Conservation (phyloP, 176 grass and related monocot species). For the Aegilops umbellulata region DNA sequence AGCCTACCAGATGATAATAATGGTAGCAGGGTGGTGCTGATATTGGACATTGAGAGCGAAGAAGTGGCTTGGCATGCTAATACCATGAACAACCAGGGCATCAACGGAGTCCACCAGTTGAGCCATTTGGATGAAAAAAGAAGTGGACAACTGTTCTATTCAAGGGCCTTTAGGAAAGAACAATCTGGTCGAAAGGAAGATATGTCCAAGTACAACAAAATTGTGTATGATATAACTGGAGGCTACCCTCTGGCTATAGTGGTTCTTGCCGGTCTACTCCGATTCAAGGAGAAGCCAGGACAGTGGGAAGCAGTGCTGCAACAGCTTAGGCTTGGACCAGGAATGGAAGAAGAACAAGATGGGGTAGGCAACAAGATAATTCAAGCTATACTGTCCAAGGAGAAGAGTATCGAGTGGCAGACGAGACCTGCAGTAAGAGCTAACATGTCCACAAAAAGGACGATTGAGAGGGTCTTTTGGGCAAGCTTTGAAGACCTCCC, state of each 20-base stretch:
- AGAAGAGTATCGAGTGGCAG: too few relatives aligned
- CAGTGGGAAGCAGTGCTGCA: background rate
- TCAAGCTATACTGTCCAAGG: too few relatives aligned
- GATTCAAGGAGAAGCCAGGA: conserved; percentile 3
- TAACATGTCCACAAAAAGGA: background rate
- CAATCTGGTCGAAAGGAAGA: background rate
- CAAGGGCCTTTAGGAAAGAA: background rate
- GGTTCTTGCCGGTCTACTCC: background rate
- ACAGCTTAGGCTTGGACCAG: background rate
- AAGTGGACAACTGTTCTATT: background rate
- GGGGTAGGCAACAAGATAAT: too few relatives aligned
- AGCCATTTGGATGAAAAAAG: background rate
- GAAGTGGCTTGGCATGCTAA: background rate
- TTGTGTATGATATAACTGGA: background rate
- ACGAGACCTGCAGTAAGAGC: background rate
- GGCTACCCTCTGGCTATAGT: conserved; percentile 19
- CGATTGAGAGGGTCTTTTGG: background rate
- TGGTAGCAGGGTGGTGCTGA: conserved; percentile 10
- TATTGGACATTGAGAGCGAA: background rate
- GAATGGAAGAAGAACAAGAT: background rate
- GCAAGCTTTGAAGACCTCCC: conserved; percentile 12
- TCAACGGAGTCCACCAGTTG: background rate
- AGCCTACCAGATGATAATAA: background rate
- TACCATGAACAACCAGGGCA: background rate
- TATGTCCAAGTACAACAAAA: background rate